Evolutionary conservation across 1,284 basidiomycete species (phyloP).

Genomic region (Microstroma glucosiphilum): DNA sequence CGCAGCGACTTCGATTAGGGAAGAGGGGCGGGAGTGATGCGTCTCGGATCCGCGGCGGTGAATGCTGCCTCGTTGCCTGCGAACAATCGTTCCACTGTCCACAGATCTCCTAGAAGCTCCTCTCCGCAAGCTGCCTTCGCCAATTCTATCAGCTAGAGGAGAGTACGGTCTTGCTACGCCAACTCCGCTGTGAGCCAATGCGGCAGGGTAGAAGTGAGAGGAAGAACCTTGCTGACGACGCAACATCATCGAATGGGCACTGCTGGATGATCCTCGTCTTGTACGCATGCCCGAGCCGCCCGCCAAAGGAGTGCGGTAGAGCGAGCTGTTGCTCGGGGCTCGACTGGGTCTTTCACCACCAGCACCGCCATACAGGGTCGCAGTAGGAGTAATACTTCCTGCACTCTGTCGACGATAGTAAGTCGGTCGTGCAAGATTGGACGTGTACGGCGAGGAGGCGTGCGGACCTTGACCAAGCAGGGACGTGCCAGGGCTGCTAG

Average conservation of each 20-base stretch:
- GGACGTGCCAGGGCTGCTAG: conserved; percentile 25
- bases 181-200: too few species aligned
- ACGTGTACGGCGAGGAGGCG: conserved; percentile 16
- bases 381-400: conserved; percentile 43
- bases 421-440: conserved; percentile 11
- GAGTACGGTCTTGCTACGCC: too few species aligned
- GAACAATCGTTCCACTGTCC: too few species aligned
- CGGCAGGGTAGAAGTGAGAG: too few species aligned
- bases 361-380: conserved; percentile 25
- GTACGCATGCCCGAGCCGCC: conserved; percentile 21
- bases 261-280: conserved; percentile 32
- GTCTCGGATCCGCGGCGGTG: too few species aligned
- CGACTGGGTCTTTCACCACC: conserved; percentile 21
- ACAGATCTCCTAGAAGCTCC: too few species aligned
- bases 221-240: not conserved
- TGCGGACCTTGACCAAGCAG: conserved; percentile 19
- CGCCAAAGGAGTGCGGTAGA: conserved; percentile 12
- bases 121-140: too few species aligned
- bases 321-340: conserved; percentile 35
- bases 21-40: not conserved
- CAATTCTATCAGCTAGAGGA: too few species aligned
- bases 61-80: too few species aligned
- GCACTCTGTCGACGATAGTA: conserved; percentile 31
- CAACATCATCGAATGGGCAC: conserved; percentile 20
- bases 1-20: conserved; percentile 5